phyloP scores from a whole-genome alignment of 1,139 yeast species.

The Yarrowia galli region DNA sequence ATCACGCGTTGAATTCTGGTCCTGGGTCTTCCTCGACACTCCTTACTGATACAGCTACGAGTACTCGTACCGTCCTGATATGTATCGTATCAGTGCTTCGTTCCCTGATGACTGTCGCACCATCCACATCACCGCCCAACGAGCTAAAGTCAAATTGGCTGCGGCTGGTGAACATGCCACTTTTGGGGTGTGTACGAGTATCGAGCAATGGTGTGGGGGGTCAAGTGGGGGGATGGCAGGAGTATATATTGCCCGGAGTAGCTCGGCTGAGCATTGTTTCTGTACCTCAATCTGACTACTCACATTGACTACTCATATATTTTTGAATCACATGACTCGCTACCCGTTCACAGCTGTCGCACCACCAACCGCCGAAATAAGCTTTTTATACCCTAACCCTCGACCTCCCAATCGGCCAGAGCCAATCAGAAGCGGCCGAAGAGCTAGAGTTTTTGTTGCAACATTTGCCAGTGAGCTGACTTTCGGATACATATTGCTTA shows the following conservation, averaged over 20 bases:
- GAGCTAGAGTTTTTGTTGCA: slow-evolving; percentile 26
- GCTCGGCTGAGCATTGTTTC: neutral
- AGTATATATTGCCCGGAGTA: no score
- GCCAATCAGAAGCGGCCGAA: slow-evolving; percentile 18
- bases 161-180: slow-evolving; percentile 35
- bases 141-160: slow-evolving; percentile 13
- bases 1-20: no score
- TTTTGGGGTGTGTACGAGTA: slow-evolving; percentile 3
- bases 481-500: slow-evolving; percentile 34
- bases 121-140: neutral
- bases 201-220: slow-evolving; percentile 1
- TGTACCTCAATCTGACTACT: no score
- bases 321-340: neutral
- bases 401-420: slow-evolving; percentile 27
- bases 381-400: slow-evolving; percentile 5
- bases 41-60: no score
- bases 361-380: no score
- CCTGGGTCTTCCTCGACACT: no score
- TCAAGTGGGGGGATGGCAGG: neutral
- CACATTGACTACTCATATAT: no score
- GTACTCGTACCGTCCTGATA: no score
- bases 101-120: no score
- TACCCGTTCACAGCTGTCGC: no score
- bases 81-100: no score
- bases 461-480: slow-evolving; percentile 36